A percentile compares a stretch with the other conserved stretches of the same genome.
Conservation (phyloP, 768 basidiomycete species). For the Leccinum truebloodii region DNA sequence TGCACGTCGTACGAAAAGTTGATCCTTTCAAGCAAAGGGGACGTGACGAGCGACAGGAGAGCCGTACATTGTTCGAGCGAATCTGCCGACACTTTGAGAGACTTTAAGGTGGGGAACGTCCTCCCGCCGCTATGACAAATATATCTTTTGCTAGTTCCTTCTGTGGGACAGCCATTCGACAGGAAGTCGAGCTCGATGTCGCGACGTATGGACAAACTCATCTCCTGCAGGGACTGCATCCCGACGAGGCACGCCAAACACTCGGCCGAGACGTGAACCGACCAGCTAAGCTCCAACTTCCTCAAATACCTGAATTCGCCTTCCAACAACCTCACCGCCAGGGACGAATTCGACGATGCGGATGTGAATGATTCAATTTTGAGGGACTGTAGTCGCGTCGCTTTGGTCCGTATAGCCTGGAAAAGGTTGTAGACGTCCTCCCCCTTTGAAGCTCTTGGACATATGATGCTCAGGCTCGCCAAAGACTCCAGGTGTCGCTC, state of each 20-base stretch:
- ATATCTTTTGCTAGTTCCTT: not conserved
- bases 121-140: constrained; percentile 1
- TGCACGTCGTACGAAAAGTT: constrained; percentile 30
- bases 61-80: constrained; percentile 32
- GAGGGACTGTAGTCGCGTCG: constrained; percentile 18
- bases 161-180: constrained; percentile 6
- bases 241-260: constrained; percentile 22
- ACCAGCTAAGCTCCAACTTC: constrained; percentile 26
- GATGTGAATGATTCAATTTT: constrained; percentile 26
- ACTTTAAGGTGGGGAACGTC: constrained; percentile 25
- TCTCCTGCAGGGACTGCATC: constrained; percentile 27
- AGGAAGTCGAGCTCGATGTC: constrained; percentile 22
- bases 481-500: constrained; percentile 18
- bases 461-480: constrained; percentile 24
- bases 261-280: constrained; percentile 25
- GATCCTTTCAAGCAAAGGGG: constrained; percentile 24
- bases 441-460: constrained; percentile 22
- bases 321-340: constrained; percentile 18
- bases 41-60: constrained; percentile 25
- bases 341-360: constrained; percentile 6
- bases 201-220: constrained; percentile 20
- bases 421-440: constrained; percentile 25
- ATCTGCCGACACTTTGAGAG: constrained; percentile 25
- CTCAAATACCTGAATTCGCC: constrained; percentile 24
- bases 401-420: constrained; percentile 25